phyloP scores from a whole-genome alignment of 1,139 yeast genomes.

The Suhomyces yuchorum region DNA sequence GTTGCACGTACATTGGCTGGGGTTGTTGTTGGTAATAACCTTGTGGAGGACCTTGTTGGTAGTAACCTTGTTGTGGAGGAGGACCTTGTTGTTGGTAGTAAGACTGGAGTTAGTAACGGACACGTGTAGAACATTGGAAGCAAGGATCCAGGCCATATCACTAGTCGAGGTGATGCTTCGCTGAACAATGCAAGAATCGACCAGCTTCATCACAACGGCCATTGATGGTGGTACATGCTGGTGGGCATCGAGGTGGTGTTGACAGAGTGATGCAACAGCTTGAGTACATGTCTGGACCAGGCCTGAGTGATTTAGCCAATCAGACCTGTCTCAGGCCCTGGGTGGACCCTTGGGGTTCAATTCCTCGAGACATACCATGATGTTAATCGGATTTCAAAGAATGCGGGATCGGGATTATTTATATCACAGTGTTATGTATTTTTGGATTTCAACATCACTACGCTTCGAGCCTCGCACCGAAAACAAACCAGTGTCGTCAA shows the following conservation, averaged over 20 bases:
- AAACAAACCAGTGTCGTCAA: conserved; percentile 2
- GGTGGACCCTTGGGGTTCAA: not conserved
- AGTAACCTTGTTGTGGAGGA: conserved; percentile 18
- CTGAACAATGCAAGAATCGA: no score
- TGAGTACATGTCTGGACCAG: no score
- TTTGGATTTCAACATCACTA: conserved; percentile 1
- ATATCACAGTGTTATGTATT: conserved; percentile 1
- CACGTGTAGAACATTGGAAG: not conserved
- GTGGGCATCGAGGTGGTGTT: not conserved
- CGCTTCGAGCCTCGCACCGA: conserved; percentile 1
- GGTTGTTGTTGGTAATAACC: conserved; percentile 35
- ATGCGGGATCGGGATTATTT: conserved; percentile 2
- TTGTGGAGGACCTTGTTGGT: conserved; percentile 36
- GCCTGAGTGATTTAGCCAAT: no score
- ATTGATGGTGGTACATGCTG: not conserved
- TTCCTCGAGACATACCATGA: not conserved
- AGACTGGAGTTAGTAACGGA: conserved; percentile 9
- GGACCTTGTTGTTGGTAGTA: conserved; percentile 20
- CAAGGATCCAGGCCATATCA: not conserved
- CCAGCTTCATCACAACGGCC: no score
- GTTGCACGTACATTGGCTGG: conserved; percentile 47
- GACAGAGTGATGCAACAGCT: not conserved
- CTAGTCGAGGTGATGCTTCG: not conserved
- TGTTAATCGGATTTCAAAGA: not conserved
- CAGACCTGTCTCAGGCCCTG: no score